Evolutionary conservation across 441 rosid species (phyloP), one percentile per base, ranked within the genome.

Genomic region (Pelargonium myrrhifolium): DNA sequence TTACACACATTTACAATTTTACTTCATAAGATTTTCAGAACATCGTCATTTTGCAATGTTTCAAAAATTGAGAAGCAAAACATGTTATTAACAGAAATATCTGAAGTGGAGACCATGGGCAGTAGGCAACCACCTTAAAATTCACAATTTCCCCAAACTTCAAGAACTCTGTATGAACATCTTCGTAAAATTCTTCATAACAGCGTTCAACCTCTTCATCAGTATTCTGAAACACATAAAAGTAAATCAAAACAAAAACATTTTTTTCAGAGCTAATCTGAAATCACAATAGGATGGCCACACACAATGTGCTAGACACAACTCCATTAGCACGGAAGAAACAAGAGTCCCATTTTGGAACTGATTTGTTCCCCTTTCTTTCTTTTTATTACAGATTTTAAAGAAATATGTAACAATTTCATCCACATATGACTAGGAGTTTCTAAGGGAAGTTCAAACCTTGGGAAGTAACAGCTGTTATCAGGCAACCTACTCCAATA

Each of bases 121-220:
- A 43, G 65, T 21, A 75, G 43, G 49, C 22, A 70, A 47, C 75
- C 62, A 93, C 99, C 97, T 91, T 93, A 79, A 94, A 94, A 80
- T 94, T 94, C 62, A 94, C 82, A 78, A 91, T 85, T 78, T 91
- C 97, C 67, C 97, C 97, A 77, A 75, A 94, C 81, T 91, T 94
- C 82, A 84, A 81, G 77, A 94, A 91, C 83, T 94, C 99, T 14
- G 99, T 88, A 79, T 91, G 99, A 65, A 91, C 97, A 77, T 94
- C 99, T 79, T 91, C 97, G 28, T 94, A 94, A 81, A 94, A 91
- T 76, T 94, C 97, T 82, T 94, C 94, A 74, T 84, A 94, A 77
- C 79, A 69, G 22, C 45, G 75, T 72, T 89, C 96, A 80, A 88
- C 84, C 84, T 94, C 99, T 77, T 94, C 97, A 66, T 94, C 97